These are phyloP conservation scores for Trametes gibbosa DNA, from an alignment of 768 basidiomycete genomes.

Conservation along the genomic window DNA sequence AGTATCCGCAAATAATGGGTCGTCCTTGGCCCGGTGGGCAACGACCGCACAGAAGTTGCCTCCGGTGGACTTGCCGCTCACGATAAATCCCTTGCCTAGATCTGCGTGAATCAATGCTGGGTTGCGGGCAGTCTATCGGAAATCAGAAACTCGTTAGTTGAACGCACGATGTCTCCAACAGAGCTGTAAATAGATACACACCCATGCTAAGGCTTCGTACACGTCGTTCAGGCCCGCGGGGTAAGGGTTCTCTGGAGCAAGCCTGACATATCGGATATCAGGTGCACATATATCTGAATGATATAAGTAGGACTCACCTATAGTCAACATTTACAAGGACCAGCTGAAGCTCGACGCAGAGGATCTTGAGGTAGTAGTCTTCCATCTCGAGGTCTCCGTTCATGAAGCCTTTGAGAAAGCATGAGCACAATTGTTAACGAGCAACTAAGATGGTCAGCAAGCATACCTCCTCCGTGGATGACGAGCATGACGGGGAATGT, in stretches of 20 bases:
- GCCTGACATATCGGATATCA: slow-evolving; percentile 4
- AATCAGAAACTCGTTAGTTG: background rate
- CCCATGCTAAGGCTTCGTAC: slow-evolving; percentile 27
- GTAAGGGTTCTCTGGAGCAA: slow-evolving; percentile 28
- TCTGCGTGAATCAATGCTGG: slow-evolving; percentile 10
- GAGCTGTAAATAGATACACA: no score
- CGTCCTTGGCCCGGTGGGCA: slow-evolving; percentile 22
- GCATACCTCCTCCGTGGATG: slow-evolving; percentile 14
- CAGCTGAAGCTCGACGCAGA: slow-evolving; percentile 19
- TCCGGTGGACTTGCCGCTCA: slow-evolving; percentile 26
- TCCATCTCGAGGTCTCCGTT: slow-evolving; percentile 16
- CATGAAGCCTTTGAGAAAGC: background rate
- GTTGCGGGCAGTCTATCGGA: background rate
- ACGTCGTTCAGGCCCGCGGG: slow-evolving; percentile 24
- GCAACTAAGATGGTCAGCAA: background rate
- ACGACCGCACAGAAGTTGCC: slow-evolving; percentile 21
- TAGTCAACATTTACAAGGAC: slow-evolving; percentile 22
- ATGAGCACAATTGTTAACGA: background rate
- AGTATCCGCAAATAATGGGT: slow-evolving; percentile 17
- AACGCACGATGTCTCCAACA: no score
- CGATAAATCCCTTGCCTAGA: slow-evolving; percentile 23
- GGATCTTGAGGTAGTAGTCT: slow-evolving; percentile 17
- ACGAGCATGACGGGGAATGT: slow-evolving; percentile 4
- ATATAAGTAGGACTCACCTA: background rate
- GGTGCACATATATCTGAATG: background rate